Base-by-base conservation (phyloP, 2,329 filamentous ascomycete species). In the Penicillium italicum region DNA sequence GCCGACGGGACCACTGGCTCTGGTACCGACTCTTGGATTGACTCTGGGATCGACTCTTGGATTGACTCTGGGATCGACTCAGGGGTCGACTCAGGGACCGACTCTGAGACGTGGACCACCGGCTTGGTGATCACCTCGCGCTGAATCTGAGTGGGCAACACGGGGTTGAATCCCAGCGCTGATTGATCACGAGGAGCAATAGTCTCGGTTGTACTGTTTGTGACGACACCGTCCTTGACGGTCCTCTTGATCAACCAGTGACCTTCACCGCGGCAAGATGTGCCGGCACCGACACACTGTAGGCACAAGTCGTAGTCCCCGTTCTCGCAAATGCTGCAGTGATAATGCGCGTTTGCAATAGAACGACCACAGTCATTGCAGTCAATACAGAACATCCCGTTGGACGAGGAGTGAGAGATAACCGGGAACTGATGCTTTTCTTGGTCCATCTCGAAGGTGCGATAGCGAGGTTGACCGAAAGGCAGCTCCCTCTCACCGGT, bases 191-290 rank as follows among this genome's bases (percentile, higher is more conserved):
- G 91, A 53, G 89, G 86, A 36, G 84, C 79, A 56, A 96, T 81
- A 24, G 82, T 89, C 76, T 96, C 90, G 1, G 92, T 97, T 22
- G 84, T 90, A 80, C 92, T 97, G 74, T 85, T 90, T 62, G 90
- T 83, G 54, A 97, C 86, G 61, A 85, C 80, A 48, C 92, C 93
- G 56, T 91, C 82, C 67, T 87, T 81, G 59, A 96, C 84, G 60
- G 85, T 85, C 56, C 94, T 88, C 83, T 96, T 97, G 73, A 97
- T 93, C 74, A 99, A 80, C 92, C 91, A 97, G 77, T 99, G 94
- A 60, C 85, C 83, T 30, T 87, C 82, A 55, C 86, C 86, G 60
- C 86, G 83, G 78, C 95, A 99, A 38, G 89, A 83, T 55, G 88
- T 80, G 60, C 92, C 92, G 40, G 80, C 77, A 47, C 86, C 82